Conservation (phyloP, 2,329 filamentous ascomycete species). For the Colletotrichum theobromicola region DNA sequence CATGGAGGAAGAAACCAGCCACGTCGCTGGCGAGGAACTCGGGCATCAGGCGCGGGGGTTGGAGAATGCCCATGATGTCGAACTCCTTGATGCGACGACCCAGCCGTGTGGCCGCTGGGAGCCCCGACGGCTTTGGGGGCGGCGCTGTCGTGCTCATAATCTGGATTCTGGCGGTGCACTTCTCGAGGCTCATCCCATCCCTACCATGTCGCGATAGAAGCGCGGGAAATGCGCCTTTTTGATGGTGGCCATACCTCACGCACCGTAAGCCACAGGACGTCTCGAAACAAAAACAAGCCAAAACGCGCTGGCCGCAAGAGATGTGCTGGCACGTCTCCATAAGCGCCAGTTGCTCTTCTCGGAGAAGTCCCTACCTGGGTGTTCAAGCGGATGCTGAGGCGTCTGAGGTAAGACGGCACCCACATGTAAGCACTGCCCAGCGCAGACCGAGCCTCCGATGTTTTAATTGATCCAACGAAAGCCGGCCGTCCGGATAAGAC, state of each 20-base stretch:
- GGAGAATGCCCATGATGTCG: background rate
- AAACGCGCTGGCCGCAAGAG: background rate
- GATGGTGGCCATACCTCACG: background rate
- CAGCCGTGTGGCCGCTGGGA: background rate
- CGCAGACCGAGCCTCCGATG: background rate
- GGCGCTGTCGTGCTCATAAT: background rate
- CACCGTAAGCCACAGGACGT: background rate
- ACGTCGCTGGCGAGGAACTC: constrained; percentile 8
- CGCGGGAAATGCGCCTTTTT: background rate
- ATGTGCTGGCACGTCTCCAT: constrained; percentile 4
- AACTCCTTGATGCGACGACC: constrained; percentile 1
- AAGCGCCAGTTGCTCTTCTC: background rate
- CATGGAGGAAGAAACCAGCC: background rate
- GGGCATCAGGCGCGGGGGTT: background rate
- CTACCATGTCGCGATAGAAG: background rate
- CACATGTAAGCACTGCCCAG: constrained; percentile 11
- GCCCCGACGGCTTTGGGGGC: background rate
- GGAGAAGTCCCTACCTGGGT: background rate
- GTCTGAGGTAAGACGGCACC: constrained; percentile 18
- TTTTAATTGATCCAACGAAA: background rate
- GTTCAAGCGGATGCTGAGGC: background rate
- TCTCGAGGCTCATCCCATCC: background rate
- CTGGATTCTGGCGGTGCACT: background rate
- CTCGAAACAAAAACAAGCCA: background rate
- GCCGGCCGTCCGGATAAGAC: background rate